These are phyloP conservation scores for Sutorius eximius DNA, from an alignment of 1,284 basidiomycete genomes.

Conservation along the genomic window DNA sequence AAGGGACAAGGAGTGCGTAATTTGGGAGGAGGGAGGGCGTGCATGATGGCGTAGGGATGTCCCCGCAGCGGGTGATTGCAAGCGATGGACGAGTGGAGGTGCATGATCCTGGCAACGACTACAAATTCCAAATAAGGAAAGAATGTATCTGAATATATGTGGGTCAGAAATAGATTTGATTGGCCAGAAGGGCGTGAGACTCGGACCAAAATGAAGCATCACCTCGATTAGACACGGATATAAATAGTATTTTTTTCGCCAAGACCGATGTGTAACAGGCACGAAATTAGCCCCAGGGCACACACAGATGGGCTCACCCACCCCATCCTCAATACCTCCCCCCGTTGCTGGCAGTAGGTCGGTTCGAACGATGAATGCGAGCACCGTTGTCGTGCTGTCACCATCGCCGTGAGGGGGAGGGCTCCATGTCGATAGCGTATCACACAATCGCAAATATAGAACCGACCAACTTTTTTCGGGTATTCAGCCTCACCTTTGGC, in stretches of 20 bases:
- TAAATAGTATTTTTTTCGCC: slow-evolving; percentile 35
- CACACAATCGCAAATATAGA: slow-evolving; percentile 26
- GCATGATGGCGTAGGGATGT: slow-evolving; percentile 15
- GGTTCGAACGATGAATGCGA: not conserved
- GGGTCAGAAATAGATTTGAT: slow-evolving; percentile 27
- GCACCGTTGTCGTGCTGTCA: not conserved
- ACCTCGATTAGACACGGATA: slow-evolving; percentile 24
- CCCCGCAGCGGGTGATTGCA: slow-evolving; percentile 1
- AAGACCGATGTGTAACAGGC: slow-evolving; percentile 33
- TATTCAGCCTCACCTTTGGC: slow-evolving; percentile 40
- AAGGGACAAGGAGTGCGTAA: not conserved
- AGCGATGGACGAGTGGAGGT: slow-evolving; percentile 1
- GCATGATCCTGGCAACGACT: slow-evolving; percentile 8
- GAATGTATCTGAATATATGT: slow-evolving; percentile 5
- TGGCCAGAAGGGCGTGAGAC: slow-evolving; percentile 22
- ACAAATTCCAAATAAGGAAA: slow-evolving; percentile 15
- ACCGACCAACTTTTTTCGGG: slow-evolving; percentile 25
- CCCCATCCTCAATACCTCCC: not conserved
- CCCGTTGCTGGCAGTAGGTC: not conserved
- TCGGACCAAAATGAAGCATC: slow-evolving; percentile 26
- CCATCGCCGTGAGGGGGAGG: not conserved
- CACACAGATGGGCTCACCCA: not conserved
- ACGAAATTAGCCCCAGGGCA: slow-evolving; percentile 23
- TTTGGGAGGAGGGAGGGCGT: not conserved
- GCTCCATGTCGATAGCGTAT: slow-evolving; percentile 3